Evolutionary conservation across 2,329 filamentous ascomycete species (phyloP).

Genomic region (Elsinoe ampelina): DNA sequence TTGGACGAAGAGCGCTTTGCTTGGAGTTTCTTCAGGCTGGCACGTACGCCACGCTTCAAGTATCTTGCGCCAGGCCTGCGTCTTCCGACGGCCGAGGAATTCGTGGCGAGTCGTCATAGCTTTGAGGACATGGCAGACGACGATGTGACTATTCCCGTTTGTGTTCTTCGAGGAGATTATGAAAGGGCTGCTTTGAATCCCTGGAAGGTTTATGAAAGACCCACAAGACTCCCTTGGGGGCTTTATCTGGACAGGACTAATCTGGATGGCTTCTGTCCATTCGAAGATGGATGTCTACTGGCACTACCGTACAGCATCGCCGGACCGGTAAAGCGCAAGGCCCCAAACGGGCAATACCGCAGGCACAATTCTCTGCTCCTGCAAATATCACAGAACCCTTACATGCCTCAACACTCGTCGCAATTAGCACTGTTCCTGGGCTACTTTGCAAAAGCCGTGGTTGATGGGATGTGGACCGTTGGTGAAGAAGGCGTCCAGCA

Average conservation of each 20-base stretch:
- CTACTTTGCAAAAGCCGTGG: not conserved
- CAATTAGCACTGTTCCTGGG: not conserved
- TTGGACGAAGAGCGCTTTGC: constrained; percentile 20
- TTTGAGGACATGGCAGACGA: constrained; percentile 23
- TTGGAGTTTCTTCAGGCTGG: constrained; percentile 25
- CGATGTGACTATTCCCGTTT: not conserved
- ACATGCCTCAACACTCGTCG: not conserved
- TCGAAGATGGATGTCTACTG: constrained; percentile 27
- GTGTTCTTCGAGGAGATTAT: not conserved
- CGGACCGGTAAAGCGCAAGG: not conserved
- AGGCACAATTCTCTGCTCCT: not conserved
- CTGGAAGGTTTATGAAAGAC: constrained; percentile 13
- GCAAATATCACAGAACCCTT: not conserved
- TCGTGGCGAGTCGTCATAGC: constrained; percentile 24
- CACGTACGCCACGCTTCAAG: constrained; percentile 24
- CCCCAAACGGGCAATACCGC: not conserved
- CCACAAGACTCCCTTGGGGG: constrained; percentile 26
- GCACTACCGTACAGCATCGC: constrained; percentile 26
- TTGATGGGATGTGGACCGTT: not conserved
- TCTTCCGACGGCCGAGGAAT: constrained; percentile 26
- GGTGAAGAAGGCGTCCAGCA: not conserved
- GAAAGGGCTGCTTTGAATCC: not conserved
- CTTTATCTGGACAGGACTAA: constrained; percentile 26
- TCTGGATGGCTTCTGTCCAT: constrained; percentile 26
- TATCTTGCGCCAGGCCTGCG: constrained; percentile 27